These are phyloP conservation scores for Candida oleophila DNA, from an alignment of 805 yeast species.

Conservation along the genomic window DNA sequence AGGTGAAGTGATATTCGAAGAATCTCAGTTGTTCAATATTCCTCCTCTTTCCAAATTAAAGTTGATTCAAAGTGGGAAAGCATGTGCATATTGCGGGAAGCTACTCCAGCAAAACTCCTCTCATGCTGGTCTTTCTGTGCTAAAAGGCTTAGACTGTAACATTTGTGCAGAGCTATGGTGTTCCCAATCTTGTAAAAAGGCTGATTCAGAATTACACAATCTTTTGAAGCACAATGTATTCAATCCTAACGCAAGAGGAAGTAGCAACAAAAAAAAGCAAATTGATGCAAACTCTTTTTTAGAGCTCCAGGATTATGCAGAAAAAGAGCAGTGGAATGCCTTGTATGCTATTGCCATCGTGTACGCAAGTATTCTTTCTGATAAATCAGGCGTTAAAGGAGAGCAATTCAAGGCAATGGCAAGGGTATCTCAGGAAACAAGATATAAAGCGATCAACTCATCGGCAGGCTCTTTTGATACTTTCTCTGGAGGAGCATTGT, in stretches of 20 bases:
- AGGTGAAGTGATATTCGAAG: conserved; percentile 62
- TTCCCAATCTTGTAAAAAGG: conserved; percentile 55
- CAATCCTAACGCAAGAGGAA: conserved; percentile 21
- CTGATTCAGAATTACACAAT: conserved; percentile 49
- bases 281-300: conserved; percentile 51
- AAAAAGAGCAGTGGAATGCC: conserved; percentile 65
- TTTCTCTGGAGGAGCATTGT: conserved; percentile 51
- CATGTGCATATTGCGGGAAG: conserved; percentile 73
- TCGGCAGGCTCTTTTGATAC: conserved; percentile 54
- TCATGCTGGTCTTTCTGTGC: conserved; percentile 26
- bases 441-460: conserved; percentile 59
- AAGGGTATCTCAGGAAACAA: conserved; percentile 60
- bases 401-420: conserved; percentile 65
- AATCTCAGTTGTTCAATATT: conserved; percentile 54
- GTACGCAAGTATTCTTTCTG: conserved; percentile 45
- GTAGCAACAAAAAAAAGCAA: conserved; percentile 32
- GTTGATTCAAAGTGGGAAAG: conserved; percentile 58
- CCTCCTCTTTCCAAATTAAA: conserved; percentile 68
- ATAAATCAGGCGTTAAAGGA: conserved; percentile 38
- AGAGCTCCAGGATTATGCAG: conserved; percentile 58
- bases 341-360: conserved; percentile 63
- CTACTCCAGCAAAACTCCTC: conserved; percentile 35
- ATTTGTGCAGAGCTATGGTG: conserved; percentile 74
- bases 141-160: conserved; percentile 61
- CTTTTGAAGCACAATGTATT: conserved; percentile 54